Conservation (phyloP, 1,139 yeast genomes). For the Schwanniomyces etchellsii region DNA sequence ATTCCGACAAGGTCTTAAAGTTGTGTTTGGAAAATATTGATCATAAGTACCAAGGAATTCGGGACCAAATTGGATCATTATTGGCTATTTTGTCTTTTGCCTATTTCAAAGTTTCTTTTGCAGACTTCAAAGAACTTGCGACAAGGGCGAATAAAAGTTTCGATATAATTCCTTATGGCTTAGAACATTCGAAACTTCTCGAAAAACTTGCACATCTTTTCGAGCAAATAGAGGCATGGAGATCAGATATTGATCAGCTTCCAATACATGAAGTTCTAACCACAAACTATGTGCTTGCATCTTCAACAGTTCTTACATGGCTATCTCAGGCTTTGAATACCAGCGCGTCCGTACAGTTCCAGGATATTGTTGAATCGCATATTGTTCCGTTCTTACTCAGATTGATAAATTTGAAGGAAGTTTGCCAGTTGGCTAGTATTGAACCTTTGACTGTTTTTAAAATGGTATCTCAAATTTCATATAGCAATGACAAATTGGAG, state of each 20-base stretch:
- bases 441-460: slow-evolving; percentile 51
- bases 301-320: slow-evolving; percentile 43
- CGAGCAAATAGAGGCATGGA: slow-evolving; percentile 37
- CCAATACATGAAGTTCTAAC: slow-evolving; percentile 39
- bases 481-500: slow-evolving; percentile 37
- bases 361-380: slow-evolving; percentile 28
- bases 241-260: slow-evolving; percentile 26
- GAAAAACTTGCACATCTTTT: slow-evolving; percentile 29
- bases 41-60: slow-evolving; percentile 72
- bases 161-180: slow-evolving; percentile 22
- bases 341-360: slow-evolving; percentile 36
- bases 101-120: slow-evolving; percentile 46
- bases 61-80: slow-evolving; percentile 66
- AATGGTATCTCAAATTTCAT: slow-evolving; percentile 55
- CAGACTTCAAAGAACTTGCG: slow-evolving; percentile 40
- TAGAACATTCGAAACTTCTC: slow-evolving; percentile 19
- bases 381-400: slow-evolving; percentile 70
- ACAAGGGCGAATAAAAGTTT: slow-evolving; percentile 21
- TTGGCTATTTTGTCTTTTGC: slow-evolving; percentile 52
- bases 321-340: slow-evolving; percentile 36
- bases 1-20: slow-evolving; percentile 42
- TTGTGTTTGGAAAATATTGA: slow-evolving; percentile 43
- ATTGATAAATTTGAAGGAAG: slow-evolving; percentile 70
- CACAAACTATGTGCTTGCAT: slow-evolving; percentile 41
- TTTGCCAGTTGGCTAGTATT: slow-evolving; percentile 67